Percentiles rank a stretch among this genome's conserved stretches.
Conservation (phyloP, 2,329 filamentous ascomycete genomes). For the Dothiorella sarmentorum region DNA sequence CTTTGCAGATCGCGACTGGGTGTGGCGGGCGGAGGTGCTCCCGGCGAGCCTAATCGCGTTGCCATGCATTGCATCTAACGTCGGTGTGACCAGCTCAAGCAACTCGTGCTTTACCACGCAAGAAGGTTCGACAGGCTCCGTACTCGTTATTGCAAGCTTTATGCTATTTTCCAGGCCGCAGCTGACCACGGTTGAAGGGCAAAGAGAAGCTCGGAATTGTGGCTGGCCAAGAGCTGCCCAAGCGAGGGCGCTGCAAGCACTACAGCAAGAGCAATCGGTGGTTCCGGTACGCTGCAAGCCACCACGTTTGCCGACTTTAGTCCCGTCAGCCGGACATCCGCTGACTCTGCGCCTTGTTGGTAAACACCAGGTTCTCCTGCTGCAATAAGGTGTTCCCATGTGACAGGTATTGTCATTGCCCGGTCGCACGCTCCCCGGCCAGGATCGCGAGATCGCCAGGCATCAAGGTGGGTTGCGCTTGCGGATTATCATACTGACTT, state of each 20-base stretch:
- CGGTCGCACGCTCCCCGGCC: neutral
- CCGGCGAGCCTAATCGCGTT: constrained; percentile 16
- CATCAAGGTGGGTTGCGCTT: constrained; percentile 35
- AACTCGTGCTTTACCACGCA: constrained; percentile 19
- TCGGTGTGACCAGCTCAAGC: constrained; percentile 20
- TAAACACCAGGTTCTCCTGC: constrained; percentile 49
- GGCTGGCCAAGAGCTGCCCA: constrained; percentile 52
- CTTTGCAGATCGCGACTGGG: neutral
- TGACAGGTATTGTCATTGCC: constrained; percentile 43
- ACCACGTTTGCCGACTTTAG: neutral
- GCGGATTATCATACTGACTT: constrained; percentile 36
- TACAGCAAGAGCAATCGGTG: constrained; percentile 55
- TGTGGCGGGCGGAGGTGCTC: neutral
- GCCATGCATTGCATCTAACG: constrained; percentile 7
- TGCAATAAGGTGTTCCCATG: constrained; percentile 57
- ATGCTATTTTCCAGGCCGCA: neutral
- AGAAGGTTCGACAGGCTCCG: constrained; percentile 17
- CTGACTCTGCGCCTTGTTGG: constrained; percentile 4
- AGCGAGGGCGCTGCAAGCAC: constrained; percentile 52
- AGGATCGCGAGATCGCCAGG: constrained; percentile 25
- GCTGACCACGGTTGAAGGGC: constrained; percentile 2
- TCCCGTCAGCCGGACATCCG: neutral
- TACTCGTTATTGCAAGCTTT: neutral
- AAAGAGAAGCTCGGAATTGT: constrained; percentile 53
- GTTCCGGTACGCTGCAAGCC: constrained; percentile 45